These are phyloP conservation scores for Cyclotella cryptica DNA, from an alignment of 108 stramenopile genomes.

Conservation along the genomic window DNA sequence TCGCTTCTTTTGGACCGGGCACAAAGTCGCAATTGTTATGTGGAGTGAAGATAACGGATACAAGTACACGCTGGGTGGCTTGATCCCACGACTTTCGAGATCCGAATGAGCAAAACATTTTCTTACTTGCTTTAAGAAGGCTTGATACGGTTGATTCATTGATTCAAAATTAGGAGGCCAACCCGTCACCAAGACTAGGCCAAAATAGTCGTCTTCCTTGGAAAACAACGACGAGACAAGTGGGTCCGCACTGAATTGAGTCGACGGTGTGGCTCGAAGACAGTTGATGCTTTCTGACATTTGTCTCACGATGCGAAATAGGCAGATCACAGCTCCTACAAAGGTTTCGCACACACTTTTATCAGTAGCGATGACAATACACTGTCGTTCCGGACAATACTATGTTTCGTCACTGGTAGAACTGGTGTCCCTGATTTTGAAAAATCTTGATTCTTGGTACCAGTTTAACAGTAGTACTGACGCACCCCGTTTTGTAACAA, in stretches of 20 bases:
- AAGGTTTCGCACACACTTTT: too few species aligned
- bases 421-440: too few species aligned
- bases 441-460: too few species aligned
- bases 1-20: background rate
- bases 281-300: too few species aligned
- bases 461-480: too few species aligned
- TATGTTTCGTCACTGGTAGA: too few species aligned
- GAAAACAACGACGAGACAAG: background rate
- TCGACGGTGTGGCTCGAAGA: too few species aligned
- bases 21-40: conserved; percentile 1
- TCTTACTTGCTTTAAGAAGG: background rate
- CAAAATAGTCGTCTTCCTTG: conserved; percentile 9
- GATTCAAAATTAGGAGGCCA: conserved; percentile 2
- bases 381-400: too few species aligned
- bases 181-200: conserved; percentile 5
- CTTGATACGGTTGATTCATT: conserved; percentile 3
- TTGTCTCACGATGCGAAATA: too few species aligned
- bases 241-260: background rate
- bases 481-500: too few species aligned
- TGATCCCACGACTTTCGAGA: background rate
- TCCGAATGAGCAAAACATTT: background rate
- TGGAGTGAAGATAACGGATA: background rate
- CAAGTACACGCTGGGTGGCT: conserved; percentile 4
- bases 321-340: too few species aligned
- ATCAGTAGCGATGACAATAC: too few species aligned